phyloP scores from a whole-genome alignment of 805 yeast species.

The Saccharomycopsis babjevae region DNA sequence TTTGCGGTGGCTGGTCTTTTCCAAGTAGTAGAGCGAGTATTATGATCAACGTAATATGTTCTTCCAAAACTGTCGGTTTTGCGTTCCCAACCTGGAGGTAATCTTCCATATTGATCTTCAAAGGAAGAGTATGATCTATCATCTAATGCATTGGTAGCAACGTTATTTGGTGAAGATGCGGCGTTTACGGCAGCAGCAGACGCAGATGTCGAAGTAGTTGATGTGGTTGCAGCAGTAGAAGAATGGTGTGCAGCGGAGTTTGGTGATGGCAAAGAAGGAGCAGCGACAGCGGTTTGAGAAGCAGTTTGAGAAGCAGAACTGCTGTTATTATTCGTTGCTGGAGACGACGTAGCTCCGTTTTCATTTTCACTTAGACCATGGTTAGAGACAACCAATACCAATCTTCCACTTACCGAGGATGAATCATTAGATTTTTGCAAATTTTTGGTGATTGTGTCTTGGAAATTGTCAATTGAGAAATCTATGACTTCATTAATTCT shows the following conservation, averaged over 20 bases:
- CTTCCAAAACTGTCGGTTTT: slow-evolving; percentile 96
- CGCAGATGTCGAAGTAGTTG: slow-evolving; percentile 17
- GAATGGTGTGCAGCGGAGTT: slow-evolving; percentile 17
- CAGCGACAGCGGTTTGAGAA: slow-evolving; percentile 20
- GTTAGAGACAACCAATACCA: slow-evolving; percentile 66
- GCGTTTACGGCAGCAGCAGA: slow-evolving; percentile 24
- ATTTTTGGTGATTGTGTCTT: slow-evolving; percentile 88
- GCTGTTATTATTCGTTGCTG: not conserved
- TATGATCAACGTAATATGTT: slow-evolving; percentile 96
- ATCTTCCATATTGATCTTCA: slow-evolving; percentile 92
- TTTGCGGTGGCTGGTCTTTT: slow-evolving; percentile 84
- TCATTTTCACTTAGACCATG: slow-evolving; percentile 18
- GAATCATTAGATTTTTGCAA: slow-evolving; percentile 86
- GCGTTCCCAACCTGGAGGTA: slow-evolving; percentile 99
- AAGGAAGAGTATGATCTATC: slow-evolving; percentile 77
- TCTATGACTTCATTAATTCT: slow-evolving; percentile 84
- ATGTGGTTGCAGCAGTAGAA: slow-evolving; percentile 15
- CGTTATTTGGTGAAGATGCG: slow-evolving; percentile 23
- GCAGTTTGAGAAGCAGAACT: slow-evolving; percentile 20
- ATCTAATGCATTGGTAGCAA: slow-evolving; percentile 21
- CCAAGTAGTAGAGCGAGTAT: slow-evolving; percentile 98
- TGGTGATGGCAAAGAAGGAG: slow-evolving; percentile 21
- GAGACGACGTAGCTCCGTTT: slow-evolving; percentile 3
- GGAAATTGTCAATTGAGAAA: slow-evolving; percentile 35
- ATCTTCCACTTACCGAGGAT: slow-evolving; percentile 85